These are phyloP conservation scores for Lipomyces anomalus DNA, from an alignment of 805 yeast species.

Conservation along the genomic window DNA sequence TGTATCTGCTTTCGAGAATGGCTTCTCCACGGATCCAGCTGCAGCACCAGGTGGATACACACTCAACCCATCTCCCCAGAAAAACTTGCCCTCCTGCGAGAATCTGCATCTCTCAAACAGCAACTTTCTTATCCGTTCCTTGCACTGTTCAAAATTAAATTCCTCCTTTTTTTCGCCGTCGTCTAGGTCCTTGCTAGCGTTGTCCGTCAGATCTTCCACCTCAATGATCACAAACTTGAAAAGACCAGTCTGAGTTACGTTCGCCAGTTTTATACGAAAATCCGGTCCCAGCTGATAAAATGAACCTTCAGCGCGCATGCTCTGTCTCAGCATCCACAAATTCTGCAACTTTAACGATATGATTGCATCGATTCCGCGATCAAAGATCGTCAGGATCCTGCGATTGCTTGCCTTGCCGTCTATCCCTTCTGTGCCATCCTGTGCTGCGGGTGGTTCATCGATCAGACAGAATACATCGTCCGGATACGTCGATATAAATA, in stretches of 20 bases:
- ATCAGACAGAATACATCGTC: slow-evolving; percentile 31
- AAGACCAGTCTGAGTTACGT: slow-evolving; percentile 66
- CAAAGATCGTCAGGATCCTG: slow-evolving; percentile 37
- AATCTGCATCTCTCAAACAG: neutral
- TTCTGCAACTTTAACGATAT: slow-evolving; percentile 56
- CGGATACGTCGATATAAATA: slow-evolving; percentile 29
- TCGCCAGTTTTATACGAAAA: slow-evolving; percentile 56
- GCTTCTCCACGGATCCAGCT: neutral
- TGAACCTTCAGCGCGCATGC: slow-evolving; percentile 68
- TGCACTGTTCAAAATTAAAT: no score
- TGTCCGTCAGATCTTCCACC: slow-evolving; percentile 4
- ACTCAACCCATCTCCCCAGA: slow-evolving; percentile 11
- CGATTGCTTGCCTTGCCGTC: slow-evolving; percentile 29
- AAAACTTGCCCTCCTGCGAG: slow-evolving; percentile 7
- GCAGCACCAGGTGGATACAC: no score
- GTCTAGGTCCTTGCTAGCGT: neutral
- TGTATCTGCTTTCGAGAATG: slow-evolving; percentile 7
- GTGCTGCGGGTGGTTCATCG: slow-evolving; percentile 39
- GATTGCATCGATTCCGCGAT: slow-evolving; percentile 54
- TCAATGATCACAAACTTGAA: slow-evolving; percentile 39
- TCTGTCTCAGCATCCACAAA: slow-evolving; percentile 64
- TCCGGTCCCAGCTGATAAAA: slow-evolving; percentile 47
- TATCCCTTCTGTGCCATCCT: neutral
- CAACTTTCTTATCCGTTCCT: neutral
- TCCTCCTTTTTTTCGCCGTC: no score